Percentiles rank a stretch among this genome's conserved stretches.
These are phyloP conservation scores for Glycine latifolia DNA, from an alignment of 306 rosid genomes.

Conservation along the genomic window DNA sequence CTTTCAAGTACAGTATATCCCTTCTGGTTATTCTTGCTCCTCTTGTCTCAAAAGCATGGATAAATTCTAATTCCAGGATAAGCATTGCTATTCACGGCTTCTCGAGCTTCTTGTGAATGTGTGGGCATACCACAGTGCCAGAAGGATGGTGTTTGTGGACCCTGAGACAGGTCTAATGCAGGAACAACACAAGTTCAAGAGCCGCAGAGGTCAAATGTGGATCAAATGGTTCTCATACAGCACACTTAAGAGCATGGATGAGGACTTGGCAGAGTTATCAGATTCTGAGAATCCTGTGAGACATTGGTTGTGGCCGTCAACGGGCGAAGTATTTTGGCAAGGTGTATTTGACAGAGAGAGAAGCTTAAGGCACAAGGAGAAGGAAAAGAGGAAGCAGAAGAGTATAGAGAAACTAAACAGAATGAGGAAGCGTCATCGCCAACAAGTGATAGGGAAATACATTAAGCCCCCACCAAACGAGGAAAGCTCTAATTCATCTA, in stretches of 20 bases:
- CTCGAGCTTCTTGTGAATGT: constrained; percentile 89
- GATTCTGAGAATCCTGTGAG: constrained; percentile 61
- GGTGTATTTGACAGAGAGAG: constrained; percentile 83
- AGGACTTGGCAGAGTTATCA: constrained; percentile 85
- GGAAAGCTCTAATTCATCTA: constrained; percentile 60
- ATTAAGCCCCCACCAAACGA: constrained; percentile 84
- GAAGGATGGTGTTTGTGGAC: constrained; percentile 83
- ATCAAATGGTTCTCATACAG: constrained; percentile 78
- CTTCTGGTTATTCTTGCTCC: constrained; percentile 2
- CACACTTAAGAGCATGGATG: constrained; percentile 90
- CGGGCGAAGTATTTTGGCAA: constrained; percentile 96
- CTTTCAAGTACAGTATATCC: not conserved
- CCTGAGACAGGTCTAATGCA: constrained; percentile 81
- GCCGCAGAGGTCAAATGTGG: constrained; percentile 88
- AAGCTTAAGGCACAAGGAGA: constrained; percentile 69
- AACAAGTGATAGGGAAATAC: constrained; percentile 87
- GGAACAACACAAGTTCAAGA: constrained; percentile 80
- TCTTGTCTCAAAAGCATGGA: constrained; percentile 8
- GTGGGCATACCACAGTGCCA: constrained; percentile 95
- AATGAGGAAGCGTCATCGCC: constrained; percentile 77
- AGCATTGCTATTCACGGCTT: constrained; percentile 85
- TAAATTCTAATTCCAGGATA: constrained; percentile 71
- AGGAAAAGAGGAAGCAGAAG: constrained; percentile 82
- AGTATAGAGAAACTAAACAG: constrained; percentile 73
- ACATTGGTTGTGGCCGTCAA: constrained; percentile 95